Evolutionary conservation across 1,284 basidiomycete species (phyloP), one percentile per base, ranked within the genome.

Genomic region (Trichosporon inkin): DNA sequence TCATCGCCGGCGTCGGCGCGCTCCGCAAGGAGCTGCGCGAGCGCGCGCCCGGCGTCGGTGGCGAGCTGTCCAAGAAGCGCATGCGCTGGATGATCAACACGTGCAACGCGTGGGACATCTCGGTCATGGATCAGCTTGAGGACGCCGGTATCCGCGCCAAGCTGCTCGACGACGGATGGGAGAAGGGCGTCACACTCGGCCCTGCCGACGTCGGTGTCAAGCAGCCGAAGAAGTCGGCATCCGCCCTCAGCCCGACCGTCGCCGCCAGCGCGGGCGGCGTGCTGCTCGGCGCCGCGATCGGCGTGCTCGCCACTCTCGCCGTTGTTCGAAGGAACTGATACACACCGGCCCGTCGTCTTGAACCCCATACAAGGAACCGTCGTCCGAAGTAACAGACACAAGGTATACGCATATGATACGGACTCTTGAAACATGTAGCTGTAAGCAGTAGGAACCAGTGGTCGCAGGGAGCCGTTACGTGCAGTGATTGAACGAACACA

Each of bases 11-110:
- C 60, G 88, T 96, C 52, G 96, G 83, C 1, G 68, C 69, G 41
- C 67, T 84, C 4, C 64, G 83, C 8, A 65, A 62, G 7, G 78
- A 80, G 67, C 62, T 84, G 55, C 68, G 83, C 6, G 73, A 78
- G 59, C 64, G 75, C n/a, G 82, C 79, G 5, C 80, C 79, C 0
- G 80, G 78, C 61, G 77, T 76, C 2, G 92, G 90, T 0, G 78
- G 78, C 0, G 59, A 66, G 53, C 56, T 78, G 41, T 73, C 73
- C n/a, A 69, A 75, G 63, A 67, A 70, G 71, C 82, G 95, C 71
- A 99, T 99, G 95, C 83, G 84, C 66, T 98, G 93, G 94, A 97
- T 98, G 90, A 86, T 90, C 28, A 84, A 85, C 57, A 81, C 97
- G 5, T 97, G 93, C 78, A 90, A 92, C 63, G 78, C 81, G 37